Evolutionary conservation across 148 eudicot species (phyloP), one percentile per base, ranked within the genome.

Genomic region (Mesembryanthemum crystallinum): DNA sequence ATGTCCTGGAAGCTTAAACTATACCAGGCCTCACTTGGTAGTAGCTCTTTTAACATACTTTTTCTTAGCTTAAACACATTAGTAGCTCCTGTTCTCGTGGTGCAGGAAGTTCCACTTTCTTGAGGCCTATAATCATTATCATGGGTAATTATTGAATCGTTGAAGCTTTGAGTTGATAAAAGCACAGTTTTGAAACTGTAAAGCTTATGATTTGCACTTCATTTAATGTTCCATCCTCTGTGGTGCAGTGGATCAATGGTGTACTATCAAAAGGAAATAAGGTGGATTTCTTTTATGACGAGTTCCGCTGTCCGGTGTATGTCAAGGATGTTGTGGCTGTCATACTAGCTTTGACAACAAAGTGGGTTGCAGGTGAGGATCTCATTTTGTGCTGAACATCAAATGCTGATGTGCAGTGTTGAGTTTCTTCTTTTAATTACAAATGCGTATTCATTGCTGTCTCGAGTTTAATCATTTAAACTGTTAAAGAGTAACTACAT

Each of bases 261-360:
- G 90, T 84, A 29, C 87, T 94, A 42, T 84, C 92, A 37, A 89
- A 88, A 84, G 97, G 97, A 72, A 84, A 85, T 64, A 75, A 71
- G 71, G 76, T 81, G 24, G 81, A 88, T 71, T 89, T 92, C 90
- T 92, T 92, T 78, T 80, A 83, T 76, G 98, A 94, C 18, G 98
- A 94, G 86, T 94, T 82, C 39, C 97, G 98, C 12, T 90, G 93
- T 80, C 97, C 98, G 24, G 89, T 94, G 30, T 94, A 71, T 79
- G 91, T 94, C 72, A 90, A 90, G 76, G 98, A 94, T 87, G 85
- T 90, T 42, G 97, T 88, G 57, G 76, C 86, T 76, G 73, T 86
- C 75, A 85, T 92, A 62, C 67, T 74, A 66, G 77, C 73, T 70
- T 71, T 94, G 82, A 76, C 88, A 24, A 67, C 77, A 64, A 86